phyloP scores from a whole-genome alignment of 371 early-diverging fungal species.

The Furculomyces boomerangus region DNA sequence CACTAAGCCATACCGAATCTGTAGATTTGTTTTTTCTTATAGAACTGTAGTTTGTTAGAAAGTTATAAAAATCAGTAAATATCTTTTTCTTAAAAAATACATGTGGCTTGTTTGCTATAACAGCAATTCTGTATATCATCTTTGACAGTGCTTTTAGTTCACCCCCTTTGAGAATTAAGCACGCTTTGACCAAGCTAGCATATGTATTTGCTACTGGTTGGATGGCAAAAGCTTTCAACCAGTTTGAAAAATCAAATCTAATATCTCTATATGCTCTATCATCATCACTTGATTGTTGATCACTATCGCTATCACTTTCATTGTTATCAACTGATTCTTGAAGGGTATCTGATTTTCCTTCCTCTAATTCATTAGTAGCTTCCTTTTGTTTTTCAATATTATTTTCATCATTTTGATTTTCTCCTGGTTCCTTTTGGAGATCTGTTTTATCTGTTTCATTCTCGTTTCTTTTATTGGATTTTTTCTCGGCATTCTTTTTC shows the following conservation, averaged over 20 bases:
- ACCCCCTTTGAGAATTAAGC: background rate
- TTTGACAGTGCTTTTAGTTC: background rate
- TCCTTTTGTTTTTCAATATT: background rate
- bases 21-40: background rate
- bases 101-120: slow-evolving; percentile 9
- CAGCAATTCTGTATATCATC: slow-evolving; percentile 18
- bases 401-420: too few relatives aligned
- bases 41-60: background rate
- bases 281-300: background rate
- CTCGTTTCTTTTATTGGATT: background rate
- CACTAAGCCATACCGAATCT: background rate
- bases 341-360: background rate
- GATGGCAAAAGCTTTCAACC: slow-evolving; percentile 16
- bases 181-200: background rate
- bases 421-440: background rate
- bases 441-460: background rate
- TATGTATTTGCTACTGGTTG: background rate
- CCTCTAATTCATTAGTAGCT: background rate
- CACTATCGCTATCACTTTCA: background rate
- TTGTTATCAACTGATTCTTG: background rate
- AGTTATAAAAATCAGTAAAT: slow-evolving; percentile 5
- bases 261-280: slow-evolving; percentile 10
- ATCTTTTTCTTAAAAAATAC: slow-evolving; percentile 14
- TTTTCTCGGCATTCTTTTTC: slow-evolving; percentile 2
- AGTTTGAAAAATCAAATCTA: slow-evolving; percentile 9